These are phyloP conservation scores for Phytophthora tubulina DNA, from an alignment of 352 stramenopile species.

Conservation along the genomic window DNA sequence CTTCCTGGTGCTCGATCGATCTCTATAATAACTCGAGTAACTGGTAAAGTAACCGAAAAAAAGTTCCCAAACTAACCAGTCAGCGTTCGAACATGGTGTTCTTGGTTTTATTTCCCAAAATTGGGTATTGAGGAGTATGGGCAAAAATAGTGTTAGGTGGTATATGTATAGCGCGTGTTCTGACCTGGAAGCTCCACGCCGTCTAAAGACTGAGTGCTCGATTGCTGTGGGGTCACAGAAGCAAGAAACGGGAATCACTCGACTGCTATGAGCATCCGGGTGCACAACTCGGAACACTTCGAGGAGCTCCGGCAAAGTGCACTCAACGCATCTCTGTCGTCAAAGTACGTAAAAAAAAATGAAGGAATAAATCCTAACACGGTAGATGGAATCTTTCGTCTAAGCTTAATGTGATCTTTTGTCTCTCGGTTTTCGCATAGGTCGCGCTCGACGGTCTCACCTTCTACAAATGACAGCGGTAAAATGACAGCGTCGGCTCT, in stretches of 20 bases:
- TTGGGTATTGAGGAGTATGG: no score
- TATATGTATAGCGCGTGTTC: conserved; percentile 1
- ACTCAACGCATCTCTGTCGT: conserved; percentile 42
- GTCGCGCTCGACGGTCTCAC: conserved; percentile 28
- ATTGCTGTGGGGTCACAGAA: background rate
- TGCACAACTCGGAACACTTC: conserved; percentile 82
- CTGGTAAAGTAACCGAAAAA: no score
- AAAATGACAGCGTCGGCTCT: conserved; percentile 55
- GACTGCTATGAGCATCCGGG: conserved; percentile 68
- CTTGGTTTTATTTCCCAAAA: no score
- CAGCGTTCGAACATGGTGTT: no score
- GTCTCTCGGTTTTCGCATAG: background rate
- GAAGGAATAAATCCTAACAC: background rate
- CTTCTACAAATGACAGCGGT: conserved; percentile 23
- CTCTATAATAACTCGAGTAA: no score
- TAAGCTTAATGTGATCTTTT: background rate
- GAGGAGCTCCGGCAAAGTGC: conserved; percentile 73
- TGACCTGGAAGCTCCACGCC: background rate
- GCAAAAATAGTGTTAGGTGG: background rate
- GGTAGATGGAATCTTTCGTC: background rate
- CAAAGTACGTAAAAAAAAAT: conserved; percentile 35
- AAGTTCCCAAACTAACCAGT: no score
- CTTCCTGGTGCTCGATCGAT: no score
- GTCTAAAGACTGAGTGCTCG: background rate
- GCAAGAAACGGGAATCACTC: background rate